Base-by-base conservation (phyloP, 257 asterid species). In the Rhazya stricta region DNA sequence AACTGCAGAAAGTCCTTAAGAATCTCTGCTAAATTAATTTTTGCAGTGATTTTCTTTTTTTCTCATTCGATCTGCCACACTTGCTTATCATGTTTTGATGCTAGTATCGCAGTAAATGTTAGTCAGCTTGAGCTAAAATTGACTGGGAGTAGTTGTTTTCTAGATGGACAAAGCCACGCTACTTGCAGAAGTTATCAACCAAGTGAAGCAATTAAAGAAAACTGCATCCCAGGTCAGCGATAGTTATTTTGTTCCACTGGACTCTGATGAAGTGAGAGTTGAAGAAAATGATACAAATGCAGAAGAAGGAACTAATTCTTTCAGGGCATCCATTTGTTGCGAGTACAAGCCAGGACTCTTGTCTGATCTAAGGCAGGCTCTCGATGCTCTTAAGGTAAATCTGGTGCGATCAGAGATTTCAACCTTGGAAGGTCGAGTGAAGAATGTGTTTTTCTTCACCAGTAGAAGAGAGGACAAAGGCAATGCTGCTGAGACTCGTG, bases 141-240 rank as follows among this genome's bases (percentile, higher is more conserved):
- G 73, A 78, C 60, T 50, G 21, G 50, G 6, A 25, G n/a, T 71
- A 0, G 1, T 74, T 57, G 18, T 23, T 79, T 19, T 57, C 4
- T 75, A 91, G 98, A 94, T 88, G 96, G 97, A 94, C 77, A 94
- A 91, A 83, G 98, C 98, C 25, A 67, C 96, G 43, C 65, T 94
- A 70, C 85, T 94, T 43, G 91, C 97, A 51, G 87, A 89, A 86
- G 97, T 90, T 37, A 80, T 94, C 72, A 74, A 53, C 74, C 90
- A 88, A 77, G 89, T 94, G 69, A 90, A 91, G 76, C 86, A 89
- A 61, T 66, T 90, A 74, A 86, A 82, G 85, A 76, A 81, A 65
- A 76, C 77, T 3, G 96, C 97, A 23, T 75, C 67, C 29, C 84
- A 83, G 86, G 89, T 87, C 43, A 78, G 89, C 48, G 85, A 89